Percentiles rank a stretch among this genome's conserved stretches.
Conservation (phyloP, 306 rosid genomes). For the Quercus wislizeni region DNA sequence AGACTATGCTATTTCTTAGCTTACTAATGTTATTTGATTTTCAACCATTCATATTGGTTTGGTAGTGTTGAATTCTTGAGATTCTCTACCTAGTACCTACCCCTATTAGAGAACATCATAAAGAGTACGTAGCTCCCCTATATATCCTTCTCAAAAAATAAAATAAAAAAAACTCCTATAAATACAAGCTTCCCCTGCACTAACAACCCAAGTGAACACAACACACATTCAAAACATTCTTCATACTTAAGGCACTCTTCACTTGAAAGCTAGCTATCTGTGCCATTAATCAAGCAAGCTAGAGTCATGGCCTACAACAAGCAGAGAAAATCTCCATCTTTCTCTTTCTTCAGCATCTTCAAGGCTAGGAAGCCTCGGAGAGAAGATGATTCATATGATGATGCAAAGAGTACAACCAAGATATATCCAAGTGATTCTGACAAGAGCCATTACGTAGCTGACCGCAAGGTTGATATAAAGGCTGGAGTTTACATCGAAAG, state of each 20-base stretch:
- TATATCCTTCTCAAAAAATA: no score
- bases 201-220: slow-evolving; percentile 25
- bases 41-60: slow-evolving; percentile 27
- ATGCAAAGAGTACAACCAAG: slow-evolving; percentile 33
- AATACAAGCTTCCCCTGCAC: slow-evolving; percentile 26
- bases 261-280: no score
- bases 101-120: slow-evolving; percentile 1
- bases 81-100: slow-evolving; percentile 24
- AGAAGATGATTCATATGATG: slow-evolving; percentile 34
- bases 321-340: slow-evolving; percentile 7
- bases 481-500: slow-evolving; percentile 55
- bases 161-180: slow-evolving; percentile 16
- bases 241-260: no score
- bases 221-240: no score
- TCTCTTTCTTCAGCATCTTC: slow-evolving; percentile 57
- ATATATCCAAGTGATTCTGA: slow-evolving; percentile 87
- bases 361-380: slow-evolving; percentile 29
- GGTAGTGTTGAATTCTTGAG: slow-evolving; percentile 35
- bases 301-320: not conserved
- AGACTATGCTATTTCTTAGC: no score
- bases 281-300: no score
- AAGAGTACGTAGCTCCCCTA: not conserved
- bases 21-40: no score
- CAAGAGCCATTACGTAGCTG: slow-evolving; percentile 30
- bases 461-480: slow-evolving; percentile 64